Base-by-base conservation (phyloP, 169 alveolate species). In the Cryptosporidium bovis region DNA sequence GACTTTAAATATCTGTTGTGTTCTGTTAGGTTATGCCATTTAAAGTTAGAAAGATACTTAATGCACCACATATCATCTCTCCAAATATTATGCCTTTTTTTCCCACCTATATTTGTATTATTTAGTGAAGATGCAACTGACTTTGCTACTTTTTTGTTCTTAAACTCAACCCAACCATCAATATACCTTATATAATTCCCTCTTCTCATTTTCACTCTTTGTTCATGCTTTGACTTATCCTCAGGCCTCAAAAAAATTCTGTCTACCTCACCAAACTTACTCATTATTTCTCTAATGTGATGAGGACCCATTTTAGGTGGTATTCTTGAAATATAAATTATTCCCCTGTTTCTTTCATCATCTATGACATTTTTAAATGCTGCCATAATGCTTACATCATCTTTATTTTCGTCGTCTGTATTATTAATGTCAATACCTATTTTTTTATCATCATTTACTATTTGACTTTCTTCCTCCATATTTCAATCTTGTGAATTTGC, bases 101-200 rank as follows among this genome's bases (percentile, higher is more conserved):
- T 95, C n/a, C 97, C 98, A 34, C 97, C 98, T 20, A 96, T 92
- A 46, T 91, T 91, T 68, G 92, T 93, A 48, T 95, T 95, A 90
- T 96, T 96, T 44, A 96, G 92, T 16, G 93, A 91, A 50, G 82
- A 71, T n/a, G 96, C 98, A 7, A 94, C 96, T 18, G 69, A 66
- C 89, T 95, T 96, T 29, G 99, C 99, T 83, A 91, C 93, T 65
- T 82, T 90, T 83, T 96, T 96, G 82, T 93, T 92, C 27, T 89
- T 29, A 71, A 96, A 96, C 91, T 96, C 98, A 34, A 96, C 83
- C 97, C 98, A 96, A 1, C 98, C 99, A 82, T 95, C 97, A 65
- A 89, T 85, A 82, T 94, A 95, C 27, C 92, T 90, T n/a, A 82
- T 82, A 60, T 62, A 67, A 31, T 46, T 92, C 82, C 82, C 83